These are phyloP conservation scores for Aspergillus fischeri DNA, from an alignment of 2,329 filamentous ascomycete genomes.

Conservation along the genomic window DNA sequence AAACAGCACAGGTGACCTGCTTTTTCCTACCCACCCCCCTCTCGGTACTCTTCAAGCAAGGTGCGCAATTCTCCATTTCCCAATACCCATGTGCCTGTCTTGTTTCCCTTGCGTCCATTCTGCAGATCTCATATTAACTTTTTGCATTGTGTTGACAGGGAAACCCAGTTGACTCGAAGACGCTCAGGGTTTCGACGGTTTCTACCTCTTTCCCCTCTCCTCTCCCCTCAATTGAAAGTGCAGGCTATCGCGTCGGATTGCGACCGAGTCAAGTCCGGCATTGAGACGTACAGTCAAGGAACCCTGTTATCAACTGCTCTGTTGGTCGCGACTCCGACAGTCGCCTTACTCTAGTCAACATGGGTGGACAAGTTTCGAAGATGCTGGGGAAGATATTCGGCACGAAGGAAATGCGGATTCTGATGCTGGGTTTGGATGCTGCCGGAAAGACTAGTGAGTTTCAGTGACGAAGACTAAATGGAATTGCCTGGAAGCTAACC, in stretches of 20 bases:
- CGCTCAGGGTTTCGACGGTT: neutral
- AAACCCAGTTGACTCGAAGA: slow-evolving; percentile 4
- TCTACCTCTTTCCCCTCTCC: neutral
- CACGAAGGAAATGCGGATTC: slow-evolving; percentile 96
- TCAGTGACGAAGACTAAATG: neutral
- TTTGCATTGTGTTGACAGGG: slow-evolving; percentile 8
- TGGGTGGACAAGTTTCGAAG: slow-evolving; percentile 93
- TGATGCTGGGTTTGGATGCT: slow-evolving; percentile 97
- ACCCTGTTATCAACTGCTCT: neutral
- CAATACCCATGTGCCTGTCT: slow-evolving; percentile 5
- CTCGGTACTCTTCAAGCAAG: neutral
- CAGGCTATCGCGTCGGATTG: neutral
- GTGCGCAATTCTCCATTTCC: neutral
- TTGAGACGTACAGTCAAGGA: neutral
- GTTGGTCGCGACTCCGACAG: slow-evolving; percentile 6
- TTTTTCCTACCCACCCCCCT: slow-evolving; percentile 1
- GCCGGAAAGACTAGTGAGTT: slow-evolving; percentile 84
- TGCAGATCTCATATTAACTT: slow-evolving; percentile 7
- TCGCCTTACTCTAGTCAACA: slow-evolving; percentile 45
- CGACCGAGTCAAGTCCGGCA: neutral
- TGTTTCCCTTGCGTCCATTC: slow-evolving; percentile 8
- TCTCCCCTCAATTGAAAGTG: neutral
- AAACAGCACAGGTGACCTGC: neutral
- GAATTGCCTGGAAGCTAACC: slow-evolving; percentile 5
- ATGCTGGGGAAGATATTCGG: slow-evolving; percentile 99